These are phyloP conservation scores for Epichloe festucae DNA, from an alignment of 2,329 filamentous ascomycete species.

Conservation along the genomic window DNA sequence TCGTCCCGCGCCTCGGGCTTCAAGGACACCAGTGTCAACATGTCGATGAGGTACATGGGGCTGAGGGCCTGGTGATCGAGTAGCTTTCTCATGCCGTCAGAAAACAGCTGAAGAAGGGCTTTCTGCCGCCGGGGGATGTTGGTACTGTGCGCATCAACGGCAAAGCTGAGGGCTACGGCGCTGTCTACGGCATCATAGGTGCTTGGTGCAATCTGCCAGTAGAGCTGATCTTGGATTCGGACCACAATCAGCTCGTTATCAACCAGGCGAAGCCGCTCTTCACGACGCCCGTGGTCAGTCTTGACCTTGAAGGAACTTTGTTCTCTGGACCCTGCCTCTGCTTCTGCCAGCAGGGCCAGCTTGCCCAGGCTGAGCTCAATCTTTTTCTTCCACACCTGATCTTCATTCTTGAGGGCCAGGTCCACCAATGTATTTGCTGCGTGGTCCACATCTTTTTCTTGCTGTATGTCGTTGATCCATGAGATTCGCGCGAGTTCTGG, in stretches of 20 bases:
- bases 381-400: slow-evolving; percentile 83
- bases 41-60: slow-evolving; percentile 51
- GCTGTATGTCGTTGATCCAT: slow-evolving; percentile 88
- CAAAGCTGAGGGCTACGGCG: slow-evolving; percentile 63
- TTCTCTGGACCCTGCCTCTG: slow-evolving; percentile 14
- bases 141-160: slow-evolving; percentile 52
- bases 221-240: slow-evolving; percentile 67
- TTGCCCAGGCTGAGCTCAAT: slow-evolving; percentile 85
- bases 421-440: slow-evolving; percentile 60
- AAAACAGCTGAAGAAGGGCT: slow-evolving; percentile 58
- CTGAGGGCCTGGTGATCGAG: slow-evolving; percentile 61
- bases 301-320: slow-evolving; percentile 25
- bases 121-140: slow-evolving; percentile 44
- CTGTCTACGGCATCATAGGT: slow-evolving; percentile 66
- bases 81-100: slow-evolving; percentile 55
- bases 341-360: slow-evolving; percentile 58
- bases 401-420: slow-evolving; percentile 58
- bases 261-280: slow-evolving; percentile 37
- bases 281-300: slow-evolving; percentile 22
- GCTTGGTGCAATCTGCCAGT: slow-evolving; percentile 54
- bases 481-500: slow-evolving; percentile 63
- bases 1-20: slow-evolving; percentile 35
- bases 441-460: slow-evolving; percentile 59
- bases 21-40: slow-evolving; percentile 60
- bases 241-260: slow-evolving; percentile 56